phyloP scores from a whole-genome alignment of 176 grass and related monocot genomes.

The Aegilops tauschii region DNA sequence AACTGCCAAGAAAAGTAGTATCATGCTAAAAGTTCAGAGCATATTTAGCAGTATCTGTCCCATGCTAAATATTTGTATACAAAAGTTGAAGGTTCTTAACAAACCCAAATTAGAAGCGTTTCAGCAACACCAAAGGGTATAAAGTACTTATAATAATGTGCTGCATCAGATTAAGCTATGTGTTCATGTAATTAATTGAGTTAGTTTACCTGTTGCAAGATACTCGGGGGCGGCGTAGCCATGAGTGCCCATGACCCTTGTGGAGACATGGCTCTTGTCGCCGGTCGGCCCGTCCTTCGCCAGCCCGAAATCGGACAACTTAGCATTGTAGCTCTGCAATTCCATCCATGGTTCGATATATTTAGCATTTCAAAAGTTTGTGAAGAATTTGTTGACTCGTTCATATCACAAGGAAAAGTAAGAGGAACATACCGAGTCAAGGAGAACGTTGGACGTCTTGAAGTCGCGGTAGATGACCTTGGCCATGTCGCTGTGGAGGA shows the following conservation, averaged over 20 bases:
- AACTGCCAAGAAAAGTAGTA: background rate
- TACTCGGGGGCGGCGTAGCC: constrained; percentile 88
- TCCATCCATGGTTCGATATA: background rate
- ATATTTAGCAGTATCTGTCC: background rate
- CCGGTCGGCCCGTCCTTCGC: constrained; percentile 83
- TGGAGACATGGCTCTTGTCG: constrained; percentile 86
- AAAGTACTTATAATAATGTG: background rate
- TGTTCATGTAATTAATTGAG: background rate
- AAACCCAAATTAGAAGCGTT: background rate
- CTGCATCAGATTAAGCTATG: background rate
- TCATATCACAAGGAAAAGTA: background rate
- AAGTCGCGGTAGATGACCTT: constrained; percentile 93
- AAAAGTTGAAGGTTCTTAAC: background rate
- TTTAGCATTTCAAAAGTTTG: background rate
- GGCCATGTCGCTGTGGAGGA: constrained; percentile 77
- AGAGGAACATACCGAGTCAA: constrained; percentile 52
- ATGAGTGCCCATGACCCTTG: constrained; percentile 88
- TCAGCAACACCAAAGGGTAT: background rate
- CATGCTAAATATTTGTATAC: background rate
- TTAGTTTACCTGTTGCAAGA: constrained; percentile 58
- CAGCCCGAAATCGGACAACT: constrained; percentile 84
- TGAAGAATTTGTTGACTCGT: background rate
- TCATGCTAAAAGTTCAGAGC: constrained; percentile 1
- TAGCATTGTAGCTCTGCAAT: constrained; percentile 67
- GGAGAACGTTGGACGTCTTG: constrained; percentile 81